A percentile compares a stretch with the other conserved stretches of the same genome.
phyloP scores from a whole-genome alignment of 1,284 basidiomycete species.

The Moesziomyces sp. region DNA sequence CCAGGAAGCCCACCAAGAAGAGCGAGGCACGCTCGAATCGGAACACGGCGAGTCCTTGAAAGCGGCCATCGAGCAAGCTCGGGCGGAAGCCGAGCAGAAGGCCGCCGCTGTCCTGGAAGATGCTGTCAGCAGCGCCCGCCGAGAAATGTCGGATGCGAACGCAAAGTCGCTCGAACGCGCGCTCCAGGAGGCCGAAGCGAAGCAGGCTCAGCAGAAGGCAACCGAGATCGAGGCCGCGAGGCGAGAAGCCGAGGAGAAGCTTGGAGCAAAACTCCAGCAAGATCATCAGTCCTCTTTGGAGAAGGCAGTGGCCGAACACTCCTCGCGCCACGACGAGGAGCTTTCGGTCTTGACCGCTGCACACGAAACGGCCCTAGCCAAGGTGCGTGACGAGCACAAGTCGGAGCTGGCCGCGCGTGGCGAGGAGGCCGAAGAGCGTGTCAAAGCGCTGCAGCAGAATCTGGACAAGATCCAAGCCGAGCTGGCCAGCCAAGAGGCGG shows the following conservation, averaged over 20 bases:
- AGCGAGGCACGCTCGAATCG: slow-evolving; percentile 8
- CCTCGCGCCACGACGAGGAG: slow-evolving; percentile 28
- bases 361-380: slow-evolving; percentile 30
- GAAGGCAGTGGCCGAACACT: slow-evolving; percentile 14
- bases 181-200: slow-evolving; percentile 24
- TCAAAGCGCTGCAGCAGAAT: slow-evolving; percentile 35
- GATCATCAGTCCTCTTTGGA: slow-evolving; percentile 26
- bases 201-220: slow-evolving; percentile 29
- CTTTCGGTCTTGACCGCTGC: slow-evolving; percentile 22
- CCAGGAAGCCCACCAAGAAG: slow-evolving; percentile 9
- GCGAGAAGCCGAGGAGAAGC: slow-evolving; percentile 30
- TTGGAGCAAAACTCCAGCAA: slow-evolving; percentile 20
- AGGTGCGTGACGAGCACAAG: slow-evolving; percentile 18
- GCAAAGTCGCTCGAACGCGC: slow-evolving; percentile 27
- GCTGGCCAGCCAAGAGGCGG: slow-evolving; percentile 35
- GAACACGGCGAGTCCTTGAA: slow-evolving; percentile 19
- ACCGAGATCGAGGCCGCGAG: slow-evolving; percentile 24
- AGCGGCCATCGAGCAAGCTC: slow-evolving; percentile 24
- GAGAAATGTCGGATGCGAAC: slow-evolving; percentile 36
- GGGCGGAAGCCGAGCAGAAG: slow-evolving; percentile 27
- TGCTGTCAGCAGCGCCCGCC: slow-evolving; percentile 26
- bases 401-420: slow-evolving; percentile 30
- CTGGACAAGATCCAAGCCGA: slow-evolving; percentile 40
- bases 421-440: slow-evolving; percentile 24
- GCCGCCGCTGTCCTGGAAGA: slow-evolving; percentile 41